phyloP scores from a whole-genome alignment of 2,329 filamentous ascomycete genomes.

The Apiospora phragmitis region DNA sequence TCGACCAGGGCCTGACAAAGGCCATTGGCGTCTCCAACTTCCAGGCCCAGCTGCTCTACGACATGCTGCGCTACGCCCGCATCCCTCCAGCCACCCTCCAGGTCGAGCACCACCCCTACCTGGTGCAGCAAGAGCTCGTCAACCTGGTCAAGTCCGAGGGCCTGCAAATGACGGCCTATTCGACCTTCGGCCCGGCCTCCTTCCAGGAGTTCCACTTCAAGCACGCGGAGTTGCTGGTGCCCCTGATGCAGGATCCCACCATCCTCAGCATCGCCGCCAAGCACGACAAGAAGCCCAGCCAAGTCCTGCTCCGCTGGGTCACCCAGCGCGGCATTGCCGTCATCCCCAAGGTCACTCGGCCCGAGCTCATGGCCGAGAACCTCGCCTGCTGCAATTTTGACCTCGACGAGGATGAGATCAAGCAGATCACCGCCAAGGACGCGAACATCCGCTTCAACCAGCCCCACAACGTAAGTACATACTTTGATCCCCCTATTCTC shows the following conservation, averaged over 20 bases:
- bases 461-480: conserved; percentile 63
- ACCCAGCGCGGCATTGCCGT: conserved; percentile 80
- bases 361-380: conserved; percentile 60
- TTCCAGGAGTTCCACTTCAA: conserved; percentile 78
- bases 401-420: conserved; percentile 64
- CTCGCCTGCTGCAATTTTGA: conserved; percentile 67
- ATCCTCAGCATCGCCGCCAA: conserved; percentile 68
- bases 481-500: background rate
- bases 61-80: conserved; percentile 75
- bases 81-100: conserved; percentile 77
- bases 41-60: conserved; percentile 74
- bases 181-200: conserved; percentile 75
- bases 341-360: conserved; percentile 73
- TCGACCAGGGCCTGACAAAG: conserved; percentile 66
- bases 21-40: conserved; percentile 85
- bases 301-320: conserved; percentile 84
- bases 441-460: conserved; percentile 74
- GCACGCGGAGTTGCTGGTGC: conserved; percentile 62
- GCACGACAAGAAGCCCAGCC: conserved; percentile 71
- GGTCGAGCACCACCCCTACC: conserved; percentile 89
- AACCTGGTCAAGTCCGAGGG: conserved; percentile 68
- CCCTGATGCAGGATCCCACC: conserved; percentile 69
- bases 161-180: conserved; percentile 80
- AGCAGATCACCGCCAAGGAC: conserved; percentile 66
- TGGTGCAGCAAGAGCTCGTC: conserved; percentile 73